Base-by-base conservation (phyloP, 306 rosid species). In the Casuarina cunninghamiana region DNA sequence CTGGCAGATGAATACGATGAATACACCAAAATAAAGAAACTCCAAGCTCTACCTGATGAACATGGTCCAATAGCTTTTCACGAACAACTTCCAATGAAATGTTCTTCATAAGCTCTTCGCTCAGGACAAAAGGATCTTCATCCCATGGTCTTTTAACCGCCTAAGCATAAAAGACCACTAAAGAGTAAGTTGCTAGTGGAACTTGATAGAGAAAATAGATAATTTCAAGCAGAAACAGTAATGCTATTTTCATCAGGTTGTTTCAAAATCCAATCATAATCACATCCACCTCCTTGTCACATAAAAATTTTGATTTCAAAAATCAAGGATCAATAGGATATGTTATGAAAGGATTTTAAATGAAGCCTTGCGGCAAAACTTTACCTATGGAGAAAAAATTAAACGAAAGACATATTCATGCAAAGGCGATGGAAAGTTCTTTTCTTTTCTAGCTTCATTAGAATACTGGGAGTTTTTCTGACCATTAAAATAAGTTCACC, bases 111-210 rank as follows among this genome's bases (percentile, higher is more conserved):
- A 91, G 88, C 85, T 93, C 99, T 80, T 96, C 98, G 13, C 87
- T 93, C 97, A 93, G 78, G 69, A 83, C 76, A 53, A 85, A 85
- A 70, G 99, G 94, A 84, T 93, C 98, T 84, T 90, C 97, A 55
- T 91, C 99, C 99, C 99, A 95, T 44, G 96, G 88, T 74, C 97
- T 86, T 86, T 85, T 84, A 75, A 93, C 91, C 26, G 99, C 99
- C 98, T 95, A 85, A 76, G 79, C 71, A 83, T 77, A 61, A 73
- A 75, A 83, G 84, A 70, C 72, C 79, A 80, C 19, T 44, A 45
- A 82, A 81, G 72, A 71, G 10, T 45, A 57, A 73, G 55, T 83
- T 72, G 79, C 75, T 69, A 75, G 41, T 51, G 63, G 50, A 38
- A 3, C 71, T 66, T 17, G 78, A 77, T n/a, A 41, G 66, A 66